These are phyloP conservation scores for Coleophoma cylindrospora DNA, from an alignment of 2,329 filamentous ascomycete genomes.

Conservation along the genomic window DNA sequence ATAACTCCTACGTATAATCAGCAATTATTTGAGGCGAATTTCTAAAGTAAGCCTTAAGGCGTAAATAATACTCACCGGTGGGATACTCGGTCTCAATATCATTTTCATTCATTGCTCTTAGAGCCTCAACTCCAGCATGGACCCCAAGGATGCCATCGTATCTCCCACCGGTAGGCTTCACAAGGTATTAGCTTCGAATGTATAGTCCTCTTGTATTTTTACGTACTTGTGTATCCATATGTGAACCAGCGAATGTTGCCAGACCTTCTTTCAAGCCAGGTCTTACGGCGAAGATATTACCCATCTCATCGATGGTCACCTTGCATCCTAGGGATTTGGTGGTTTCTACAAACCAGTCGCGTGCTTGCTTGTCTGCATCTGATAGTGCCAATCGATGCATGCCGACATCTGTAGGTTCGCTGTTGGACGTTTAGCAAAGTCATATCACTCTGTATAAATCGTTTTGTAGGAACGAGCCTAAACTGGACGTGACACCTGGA, in stretches of 20 bases:
- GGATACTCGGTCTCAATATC: constrained; percentile 59
- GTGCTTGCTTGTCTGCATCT: constrained; percentile 64
- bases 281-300: constrained; percentile 73
- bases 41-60: constrained; percentile 20
- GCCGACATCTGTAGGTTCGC: constrained; percentile 59
- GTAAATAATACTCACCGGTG: constrained; percentile 26
- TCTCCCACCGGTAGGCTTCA: constrained; percentile 53
- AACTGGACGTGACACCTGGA: neutral
- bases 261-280: constrained; percentile 54
- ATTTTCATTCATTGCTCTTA: constrained; percentile 63
- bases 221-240: constrained; percentile 54
- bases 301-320: constrained; percentile 68
- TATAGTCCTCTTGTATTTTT: constrained; percentile 33
- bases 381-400: constrained; percentile 72
- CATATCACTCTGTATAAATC: neutral
- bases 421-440: constrained; percentile 17
- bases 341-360: constrained; percentile 70
- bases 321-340: constrained; percentile 60
- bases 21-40: constrained; percentile 44
- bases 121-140: constrained; percentile 66
- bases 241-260: constrained; percentile 66
- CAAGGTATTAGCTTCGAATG: constrained; percentile 19
- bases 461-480: neutral
- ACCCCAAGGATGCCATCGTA: constrained; percentile 78
- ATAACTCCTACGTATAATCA: constrained; percentile 44